phyloP scores from a whole-genome alignment of 306 rosid genomes.

The Aeschynomene evenia region DNA sequence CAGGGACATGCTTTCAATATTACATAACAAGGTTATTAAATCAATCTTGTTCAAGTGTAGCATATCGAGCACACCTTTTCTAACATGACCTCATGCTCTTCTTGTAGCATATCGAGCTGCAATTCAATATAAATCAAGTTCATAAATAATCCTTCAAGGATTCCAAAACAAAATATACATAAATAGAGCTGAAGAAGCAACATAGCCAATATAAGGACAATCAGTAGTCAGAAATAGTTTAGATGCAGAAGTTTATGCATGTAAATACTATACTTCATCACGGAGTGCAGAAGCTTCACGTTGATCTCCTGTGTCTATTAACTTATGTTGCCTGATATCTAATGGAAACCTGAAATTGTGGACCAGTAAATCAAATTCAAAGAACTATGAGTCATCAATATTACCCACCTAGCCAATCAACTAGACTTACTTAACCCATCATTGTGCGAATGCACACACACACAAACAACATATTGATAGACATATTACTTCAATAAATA shows the following conservation, averaged over 20 bases:
- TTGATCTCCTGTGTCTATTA: slow-evolving; percentile 62
- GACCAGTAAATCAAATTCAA: slow-evolving; percentile 10
- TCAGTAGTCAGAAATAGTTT: not conserved
- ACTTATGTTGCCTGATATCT: slow-evolving; percentile 54
- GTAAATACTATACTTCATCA: slow-evolving; percentile 70
- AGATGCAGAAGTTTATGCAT: slow-evolving; percentile 26
- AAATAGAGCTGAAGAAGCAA: slow-evolving; percentile 24
- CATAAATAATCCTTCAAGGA: slow-evolving; percentile 13
- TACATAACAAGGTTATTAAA: slow-evolving; percentile 20
- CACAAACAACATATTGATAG: not conserved
- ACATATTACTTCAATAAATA: not conserved
- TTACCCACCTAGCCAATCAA: slow-evolving; percentile 15
- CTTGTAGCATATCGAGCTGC: slow-evolving; percentile 99
- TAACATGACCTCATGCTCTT: slow-evolving; percentile 62
- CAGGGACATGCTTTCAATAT: slow-evolving; percentile 28
- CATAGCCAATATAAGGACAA: slow-evolving; percentile 19
- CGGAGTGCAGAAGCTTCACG: slow-evolving; percentile 96
- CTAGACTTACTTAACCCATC: not conserved
- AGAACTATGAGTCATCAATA: not conserved
- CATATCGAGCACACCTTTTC: slow-evolving; percentile 65
- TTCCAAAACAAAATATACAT: slow-evolving; percentile 9
- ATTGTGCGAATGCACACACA: not conserved
- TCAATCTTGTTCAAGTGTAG: not conserved
- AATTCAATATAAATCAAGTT: slow-evolving; percentile 41
- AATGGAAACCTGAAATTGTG: slow-evolving; percentile 59